Conservation (phyloP, 495 filamentous ascomycete species). For the Recurvomyces mirabilis region DNA sequence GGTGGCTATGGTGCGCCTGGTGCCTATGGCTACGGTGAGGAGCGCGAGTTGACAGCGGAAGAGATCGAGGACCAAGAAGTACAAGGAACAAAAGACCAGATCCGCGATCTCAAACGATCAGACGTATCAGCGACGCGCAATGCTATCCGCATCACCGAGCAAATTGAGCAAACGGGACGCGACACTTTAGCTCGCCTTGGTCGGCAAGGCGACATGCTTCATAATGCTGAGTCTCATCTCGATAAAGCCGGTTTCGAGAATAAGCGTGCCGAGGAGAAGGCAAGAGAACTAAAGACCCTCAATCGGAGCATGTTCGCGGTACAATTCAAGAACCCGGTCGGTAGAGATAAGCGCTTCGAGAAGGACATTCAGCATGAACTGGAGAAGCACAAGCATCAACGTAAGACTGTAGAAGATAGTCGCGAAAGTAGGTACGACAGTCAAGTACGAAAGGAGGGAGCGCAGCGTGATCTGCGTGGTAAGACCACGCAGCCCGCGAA, state of each 20-base stretch:
- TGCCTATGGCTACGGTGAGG: constrained; percentile 49
- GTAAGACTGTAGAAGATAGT: constrained; percentile 44
- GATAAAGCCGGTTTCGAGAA: constrained; percentile 48
- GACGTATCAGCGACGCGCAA: constrained; percentile 62
- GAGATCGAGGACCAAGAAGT: constrained; percentile 48
- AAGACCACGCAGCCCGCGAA: constrained; percentile 9
- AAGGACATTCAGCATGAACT: constrained; percentile 52
- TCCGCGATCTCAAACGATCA: constrained; percentile 62
- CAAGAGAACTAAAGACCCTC: constrained; percentile 60
- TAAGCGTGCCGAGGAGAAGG: constrained; percentile 60
- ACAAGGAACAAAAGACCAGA: constrained; percentile 58
- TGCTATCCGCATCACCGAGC: constrained; percentile 50
- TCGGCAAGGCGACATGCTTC: constrained; percentile 62
- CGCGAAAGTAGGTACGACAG: constrained; percentile 51
- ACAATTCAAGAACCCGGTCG: constrained; percentile 65
- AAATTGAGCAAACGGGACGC: constrained; percentile 61
- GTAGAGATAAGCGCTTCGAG: constrained; percentile 44
- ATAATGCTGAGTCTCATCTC: constrained; percentile 66
- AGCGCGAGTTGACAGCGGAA: constrained; percentile 65
- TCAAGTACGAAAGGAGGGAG: constrained; percentile 48
- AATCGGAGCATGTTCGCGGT: constrained; percentile 78
- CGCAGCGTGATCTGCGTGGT: constrained; percentile 39
- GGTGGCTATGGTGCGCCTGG: constrained; percentile 10
- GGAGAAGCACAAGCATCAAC: constrained; percentile 52
- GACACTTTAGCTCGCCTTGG: constrained; percentile 59